These are phyloP conservation scores for Apiospora saccharicola DNA, from an alignment of 2,329 filamentous ascomycete genomes.

Conservation along the genomic window DNA sequence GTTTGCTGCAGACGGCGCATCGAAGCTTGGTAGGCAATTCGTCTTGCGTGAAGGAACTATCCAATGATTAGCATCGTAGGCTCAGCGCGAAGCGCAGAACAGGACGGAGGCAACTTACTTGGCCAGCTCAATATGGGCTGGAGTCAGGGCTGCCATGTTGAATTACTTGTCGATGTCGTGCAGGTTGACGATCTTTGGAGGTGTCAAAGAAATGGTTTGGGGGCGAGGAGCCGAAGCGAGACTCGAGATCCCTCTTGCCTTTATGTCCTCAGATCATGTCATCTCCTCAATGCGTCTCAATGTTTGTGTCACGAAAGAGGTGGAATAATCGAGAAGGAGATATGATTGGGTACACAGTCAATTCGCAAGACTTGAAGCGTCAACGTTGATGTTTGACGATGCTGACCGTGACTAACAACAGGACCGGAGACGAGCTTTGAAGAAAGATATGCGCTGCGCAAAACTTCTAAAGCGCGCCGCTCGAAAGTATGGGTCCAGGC, in stretches of 20 bases:
- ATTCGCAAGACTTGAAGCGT: background rate
- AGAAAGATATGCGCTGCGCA: conserved; percentile 17
- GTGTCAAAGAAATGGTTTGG: background rate
- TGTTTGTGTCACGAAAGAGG: background rate
- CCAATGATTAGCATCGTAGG: conserved; percentile 29
- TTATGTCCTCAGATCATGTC: conserved; percentile 21
- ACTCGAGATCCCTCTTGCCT: conserved; percentile 25
- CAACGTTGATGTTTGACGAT: background rate
- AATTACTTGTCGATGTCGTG: background rate
- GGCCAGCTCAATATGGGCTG: conserved; percentile 66
- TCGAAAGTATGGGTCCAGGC: background rate
- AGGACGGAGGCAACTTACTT: conserved; percentile 49
- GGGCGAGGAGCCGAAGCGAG: conserved; percentile 23
- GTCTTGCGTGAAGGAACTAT: conserved; percentile 77
- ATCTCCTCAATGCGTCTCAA: background rate
- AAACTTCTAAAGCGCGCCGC: conserved; percentile 20
- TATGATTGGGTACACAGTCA: background rate
- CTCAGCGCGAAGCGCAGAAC: conserved; percentile 12
- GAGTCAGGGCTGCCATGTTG: conserved; percentile 47
- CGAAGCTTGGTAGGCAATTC: conserved; percentile 96
- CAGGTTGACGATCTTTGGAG: background rate
- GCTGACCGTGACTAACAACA: conserved; percentile 5
- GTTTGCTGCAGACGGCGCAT: conserved; percentile 90
- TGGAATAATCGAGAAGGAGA: background rate
- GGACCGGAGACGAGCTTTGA: background rate